Percentiles rank a stretch among this genome's conserved stretches.
Conservation (phyloP, 2,329 filamentous ascomycete species). For the Botrytis paeoniae region DNA sequence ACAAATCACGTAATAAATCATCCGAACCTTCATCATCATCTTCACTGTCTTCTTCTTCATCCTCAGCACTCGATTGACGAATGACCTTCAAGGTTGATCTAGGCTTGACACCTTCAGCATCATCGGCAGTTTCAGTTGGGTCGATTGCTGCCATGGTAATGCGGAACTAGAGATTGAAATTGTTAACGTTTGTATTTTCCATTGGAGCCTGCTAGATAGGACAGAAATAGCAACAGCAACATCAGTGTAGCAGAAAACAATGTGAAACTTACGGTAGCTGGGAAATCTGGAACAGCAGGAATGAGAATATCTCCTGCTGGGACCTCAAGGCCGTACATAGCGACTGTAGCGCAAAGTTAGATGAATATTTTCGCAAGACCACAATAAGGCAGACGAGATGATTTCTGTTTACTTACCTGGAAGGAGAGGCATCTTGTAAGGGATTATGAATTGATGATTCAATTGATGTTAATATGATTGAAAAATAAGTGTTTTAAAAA, state of each 20-base stretch:
- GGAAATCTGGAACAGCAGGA: constrained; percentile 73
- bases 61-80: constrained; percentile 65
- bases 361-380: constrained; percentile 12
- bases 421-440: constrained; percentile 51
- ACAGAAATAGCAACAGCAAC: neutral
- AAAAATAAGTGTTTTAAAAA: neutral
- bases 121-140: constrained; percentile 69
- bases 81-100: constrained; percentile 90
- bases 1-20: constrained; percentile 47
- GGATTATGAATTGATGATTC: constrained; percentile 19
- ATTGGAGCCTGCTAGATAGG: neutral
- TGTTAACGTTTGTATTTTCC: constrained; percentile 23
- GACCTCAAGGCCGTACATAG: constrained; percentile 89
- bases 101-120: constrained; percentile 58
- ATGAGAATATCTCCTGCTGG: constrained; percentile 80
- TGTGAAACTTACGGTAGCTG: constrained; percentile 69
- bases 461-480: constrained; percentile 17
- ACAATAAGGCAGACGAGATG: constrained; percentile 6
- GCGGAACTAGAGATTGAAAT: constrained; percentile 63
- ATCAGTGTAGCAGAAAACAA: neutral
- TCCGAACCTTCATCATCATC: constrained; percentile 45
- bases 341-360: constrained; percentile 52
- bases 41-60: constrained; percentile 58
- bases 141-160: constrained; percentile 99
- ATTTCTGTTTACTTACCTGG: constrained; percentile 39